Evolutionary conservation across 768 basidiomycete genomes (phyloP).

Genomic region (Kwoniella bestiolae): DNA sequence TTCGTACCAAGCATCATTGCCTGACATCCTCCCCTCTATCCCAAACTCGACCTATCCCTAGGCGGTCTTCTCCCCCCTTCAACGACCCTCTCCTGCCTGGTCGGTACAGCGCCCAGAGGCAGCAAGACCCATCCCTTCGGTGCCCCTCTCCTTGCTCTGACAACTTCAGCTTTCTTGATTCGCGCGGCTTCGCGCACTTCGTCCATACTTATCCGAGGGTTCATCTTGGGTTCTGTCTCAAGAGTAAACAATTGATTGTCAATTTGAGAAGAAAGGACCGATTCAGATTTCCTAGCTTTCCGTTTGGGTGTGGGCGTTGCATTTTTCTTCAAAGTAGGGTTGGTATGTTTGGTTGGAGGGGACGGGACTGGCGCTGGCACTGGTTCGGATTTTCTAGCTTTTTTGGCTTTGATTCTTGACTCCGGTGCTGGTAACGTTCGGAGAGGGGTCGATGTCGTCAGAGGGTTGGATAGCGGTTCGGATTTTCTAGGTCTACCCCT

Average conservation of each 20-base stretch:
- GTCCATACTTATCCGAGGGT: conserved; percentile 7
- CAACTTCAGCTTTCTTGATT: conserved; percentile 7
- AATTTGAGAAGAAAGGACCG: background rate
- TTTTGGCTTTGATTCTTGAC: background rate
- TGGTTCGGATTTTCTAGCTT: conserved; percentile 1
- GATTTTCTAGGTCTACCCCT: conserved; percentile 1
- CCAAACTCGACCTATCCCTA: conserved; percentile 17
- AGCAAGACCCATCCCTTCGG: conserved; percentile 21
- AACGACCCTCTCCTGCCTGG: no score
- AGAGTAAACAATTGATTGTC: background rate
- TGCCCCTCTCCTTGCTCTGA: conserved; percentile 20
- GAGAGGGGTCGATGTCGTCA: background rate
- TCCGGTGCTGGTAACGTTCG: no score
- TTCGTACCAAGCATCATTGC: background rate
- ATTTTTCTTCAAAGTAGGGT: background rate
- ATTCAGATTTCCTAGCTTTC: conserved; percentile 18
- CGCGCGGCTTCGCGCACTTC: conserved; percentile 11
- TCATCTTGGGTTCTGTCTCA: background rate
- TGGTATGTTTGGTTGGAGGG: background rate
- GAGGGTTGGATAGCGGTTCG: background rate
- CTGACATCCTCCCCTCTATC: background rate
- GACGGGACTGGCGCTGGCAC: background rate
- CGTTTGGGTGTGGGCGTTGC: background rate
- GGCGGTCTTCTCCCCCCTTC: conserved; percentile 10
- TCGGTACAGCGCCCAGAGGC: no score